These are phyloP conservation scores for Sporothrix globosa DNA, from an alignment of 2,329 filamentous ascomycete species.

Conservation along the genomic window DNA sequence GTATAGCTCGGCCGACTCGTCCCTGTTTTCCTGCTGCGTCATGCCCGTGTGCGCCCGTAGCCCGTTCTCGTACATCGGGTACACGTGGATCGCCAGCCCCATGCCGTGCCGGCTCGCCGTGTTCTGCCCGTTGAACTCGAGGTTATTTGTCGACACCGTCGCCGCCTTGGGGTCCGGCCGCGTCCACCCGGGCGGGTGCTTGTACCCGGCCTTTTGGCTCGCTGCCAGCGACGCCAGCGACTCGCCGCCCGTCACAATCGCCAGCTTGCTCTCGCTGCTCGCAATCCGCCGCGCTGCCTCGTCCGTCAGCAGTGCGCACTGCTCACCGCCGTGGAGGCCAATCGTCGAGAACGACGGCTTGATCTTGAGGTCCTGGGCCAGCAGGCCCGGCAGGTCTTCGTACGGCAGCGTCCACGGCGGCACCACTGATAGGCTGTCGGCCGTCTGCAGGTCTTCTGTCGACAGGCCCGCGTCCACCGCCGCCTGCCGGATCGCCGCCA, in stretches of 20 bases:
- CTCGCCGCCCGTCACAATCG: conserved; percentile 32
- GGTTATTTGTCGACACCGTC: conserved; percentile 26
- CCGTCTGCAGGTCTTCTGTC: background rate
- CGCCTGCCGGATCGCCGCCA: conserved; percentile 27
- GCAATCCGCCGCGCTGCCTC: conserved; percentile 30
- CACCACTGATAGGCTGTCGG: conserved; percentile 31
- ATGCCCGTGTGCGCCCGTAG: conserved; percentile 29
- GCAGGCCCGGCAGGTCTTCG: conserved; percentile 25
- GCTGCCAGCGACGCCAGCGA: conserved; percentile 31
- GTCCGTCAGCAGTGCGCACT: conserved; percentile 29
- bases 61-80: conserved; percentile 34
- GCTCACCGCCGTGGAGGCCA: conserved; percentile 32
- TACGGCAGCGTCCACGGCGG: conserved; percentile 32
- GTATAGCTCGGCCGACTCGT: conserved; percentile 32
- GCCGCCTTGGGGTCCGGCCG: conserved; percentile 20
- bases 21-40: conserved; percentile 28
- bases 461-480: conserved; percentile 8
- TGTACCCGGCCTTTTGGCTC: conserved; percentile 25
- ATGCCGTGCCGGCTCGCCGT: conserved; percentile 30
- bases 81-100: conserved; percentile 32
- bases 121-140: conserved; percentile 24
- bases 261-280: conserved; percentile 26
- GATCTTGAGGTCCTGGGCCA: conserved; percentile 16
- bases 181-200: conserved; percentile 30
- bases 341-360: conserved; percentile 2